Base-by-base conservation (phyloP, 805 yeast species). In the Metschnikowia chrysomelidarum region DNA sequence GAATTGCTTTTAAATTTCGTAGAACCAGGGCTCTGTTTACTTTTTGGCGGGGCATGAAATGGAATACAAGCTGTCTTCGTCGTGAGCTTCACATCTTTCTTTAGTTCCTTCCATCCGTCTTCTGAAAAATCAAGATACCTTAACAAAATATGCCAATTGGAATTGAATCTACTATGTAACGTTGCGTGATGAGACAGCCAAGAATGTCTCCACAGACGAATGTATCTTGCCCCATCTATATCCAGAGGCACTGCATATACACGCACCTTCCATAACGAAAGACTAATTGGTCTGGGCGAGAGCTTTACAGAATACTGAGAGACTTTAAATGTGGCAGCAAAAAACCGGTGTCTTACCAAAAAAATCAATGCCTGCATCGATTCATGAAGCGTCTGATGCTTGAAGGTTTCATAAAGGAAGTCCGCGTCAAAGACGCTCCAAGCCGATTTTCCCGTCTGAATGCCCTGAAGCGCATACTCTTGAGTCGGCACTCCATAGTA, bases 401-500 rank as follows among this genome's bases (percentile, higher is more conserved):
- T 26, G 21, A 8, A 19, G 13, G 5, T 36, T 36, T 34, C 26
- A 43, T 47, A 34, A 4, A 65, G 51, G 40, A 49, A 60, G 12
- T 74, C 74, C 7, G 73, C 59, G 41, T 76, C 78, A 11, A 76
- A 56, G 85, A 84, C 78, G 32, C 31, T 47, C 84, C 85, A 80
- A 1, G 64, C 68, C 8, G 41, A 32, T 12, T 17, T 19, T 14
- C 5, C 63, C 0, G 72, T 64, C 7, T 37, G 39, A 0, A 60
- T 21, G 0, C 72, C 73, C 3, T 55, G 50, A 17, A 54, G 39
- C 21, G 60, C 60, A 10, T 63, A 56, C 0, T 63, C 58, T 3
- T 61, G 44, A 1, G 57, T 38, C 1, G 84, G 83, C 1, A 68
- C 45, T 21, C 68, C 59, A 33, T 56, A 50, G 30, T 74, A 57